Percentiles rank a stretch among this genome's conserved stretches.
Evolutionary conservation across 163 green algal species (phyloP).

Genomic region (Volvox carteri): DNA sequence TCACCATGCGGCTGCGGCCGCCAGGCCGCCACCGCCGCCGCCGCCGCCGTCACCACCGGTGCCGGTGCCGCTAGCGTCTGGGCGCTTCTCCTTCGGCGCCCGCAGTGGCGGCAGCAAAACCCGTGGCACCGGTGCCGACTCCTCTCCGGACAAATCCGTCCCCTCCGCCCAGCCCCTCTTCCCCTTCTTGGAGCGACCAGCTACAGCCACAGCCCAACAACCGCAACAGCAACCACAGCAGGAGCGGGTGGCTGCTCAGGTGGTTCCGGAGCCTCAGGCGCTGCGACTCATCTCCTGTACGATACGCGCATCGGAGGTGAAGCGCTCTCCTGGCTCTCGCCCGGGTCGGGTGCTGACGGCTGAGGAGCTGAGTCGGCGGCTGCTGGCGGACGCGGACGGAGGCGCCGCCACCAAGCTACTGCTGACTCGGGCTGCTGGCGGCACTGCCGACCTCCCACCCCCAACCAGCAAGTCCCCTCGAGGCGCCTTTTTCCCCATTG

Average conservation of each 20-base stretch:
- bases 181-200: too few relatives aligned
- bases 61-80: background rate
- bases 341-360: background rate
- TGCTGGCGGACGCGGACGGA: constrained; percentile 22
- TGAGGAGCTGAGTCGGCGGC: constrained; percentile 23
- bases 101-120: background rate
- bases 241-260: background rate
- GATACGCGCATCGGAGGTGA: constrained; percentile 15
- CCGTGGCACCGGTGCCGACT: background rate
- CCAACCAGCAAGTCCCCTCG: background rate
- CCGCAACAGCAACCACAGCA: background rate
- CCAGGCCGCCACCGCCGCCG: background rate
- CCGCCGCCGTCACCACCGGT: background rate
- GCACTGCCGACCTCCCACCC: constrained; percentile 27
- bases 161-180: background rate
- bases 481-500: constrained; percentile 10
- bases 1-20: background rate
- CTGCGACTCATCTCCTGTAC: constrained; percentile 40
- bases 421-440: constrained; percentile 18
- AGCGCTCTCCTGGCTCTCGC: background rate
- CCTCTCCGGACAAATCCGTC: background rate
- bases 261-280: background rate
- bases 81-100: background rate
- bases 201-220: too few relatives aligned
- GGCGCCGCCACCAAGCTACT: background rate